Evolutionary conservation across 2,329 filamentous ascomycete species (phyloP).

Genomic region (Teratosphaeriaceae sp.): DNA sequence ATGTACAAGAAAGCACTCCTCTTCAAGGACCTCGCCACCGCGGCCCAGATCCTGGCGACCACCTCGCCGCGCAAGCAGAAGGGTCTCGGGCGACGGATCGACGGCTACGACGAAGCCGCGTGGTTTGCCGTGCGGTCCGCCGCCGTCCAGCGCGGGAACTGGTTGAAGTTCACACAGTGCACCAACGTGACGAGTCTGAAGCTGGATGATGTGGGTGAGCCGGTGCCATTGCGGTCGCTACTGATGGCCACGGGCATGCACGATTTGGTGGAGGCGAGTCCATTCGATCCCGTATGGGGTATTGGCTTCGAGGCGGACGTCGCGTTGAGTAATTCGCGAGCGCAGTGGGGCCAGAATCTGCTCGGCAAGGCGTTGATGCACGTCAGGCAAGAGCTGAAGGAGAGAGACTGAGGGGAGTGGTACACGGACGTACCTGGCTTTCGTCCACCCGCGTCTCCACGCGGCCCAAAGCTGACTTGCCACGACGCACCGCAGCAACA

Average conservation of each 20-base stretch:
- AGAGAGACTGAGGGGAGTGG: too few species aligned
- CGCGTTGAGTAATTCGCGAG: constrained; percentile 20
- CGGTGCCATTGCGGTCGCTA: constrained; percentile 4
- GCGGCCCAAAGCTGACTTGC: too few species aligned
- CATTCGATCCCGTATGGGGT: constrained; percentile 14
- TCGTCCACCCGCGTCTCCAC: too few species aligned
- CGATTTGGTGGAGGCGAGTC: constrained; percentile 13
- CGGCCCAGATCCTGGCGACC: constrained; percentile 4
- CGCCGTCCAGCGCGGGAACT: constrained; percentile 12
- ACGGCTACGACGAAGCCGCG: constrained; percentile 5
- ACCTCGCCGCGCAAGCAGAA: constrained; percentile 8
- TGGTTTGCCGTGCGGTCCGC: constrained; percentile 3
- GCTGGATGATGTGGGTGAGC: constrained; percentile 5
- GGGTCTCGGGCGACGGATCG: constrained; percentile 5
- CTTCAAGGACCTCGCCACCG: constrained; percentile 8
- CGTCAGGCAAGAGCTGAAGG: neutral
- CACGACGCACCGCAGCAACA: too few species aligned
- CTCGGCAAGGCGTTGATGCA: neutral
- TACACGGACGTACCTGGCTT: too few species aligned
- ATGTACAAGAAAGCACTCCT: constrained; percentile 16
- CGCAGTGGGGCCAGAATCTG: neutral
- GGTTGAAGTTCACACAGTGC: constrained; percentile 11
- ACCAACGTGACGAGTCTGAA: constrained; percentile 4
- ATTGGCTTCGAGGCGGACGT: constrained; percentile 18
- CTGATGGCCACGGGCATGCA: constrained; percentile 11